Evolutionary conservation across 805 yeast species (phyloP), one percentile per base, ranked within the genome.

Genomic region (Spathaspora girioi): DNA sequence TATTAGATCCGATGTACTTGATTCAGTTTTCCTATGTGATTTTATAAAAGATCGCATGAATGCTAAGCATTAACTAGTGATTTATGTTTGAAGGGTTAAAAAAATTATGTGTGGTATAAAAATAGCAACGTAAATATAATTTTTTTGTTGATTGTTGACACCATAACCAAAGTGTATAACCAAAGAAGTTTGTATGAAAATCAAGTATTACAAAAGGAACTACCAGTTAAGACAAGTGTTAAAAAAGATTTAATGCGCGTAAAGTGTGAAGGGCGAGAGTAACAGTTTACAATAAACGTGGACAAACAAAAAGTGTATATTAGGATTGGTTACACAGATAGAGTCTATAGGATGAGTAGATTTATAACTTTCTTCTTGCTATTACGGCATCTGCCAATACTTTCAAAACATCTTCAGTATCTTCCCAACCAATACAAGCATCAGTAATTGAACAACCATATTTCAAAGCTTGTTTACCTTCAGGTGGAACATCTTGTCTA

Each of bases 361-460:
- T 23, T 29, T 42, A 42, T 18, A 52, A 54, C 3, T 58, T 51
- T 78, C 97, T 86, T 78, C 97, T 86, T 46, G 76, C 75, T 68
- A 82, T 81, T 29, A 93, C 94, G 53, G 97, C 96, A 32, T 80
- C 79, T 23, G 97, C 85, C 61, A 93, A 81, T 48, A 76, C 74
- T 48, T 77, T 79, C 60, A 93, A 77, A 50, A 90, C 93, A 23
- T 68, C 71, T 46, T 78, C 93, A 15, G 99, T 93, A 46, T 83
- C 76, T 49, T 87, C 94, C 90, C 96, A 89, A 54, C 89, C 81
- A 54, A 93, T 91, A 78, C 99, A 93, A 31, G 97, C 97, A 70
- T 93, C 99, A n/a, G 99, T 93, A 62, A 93, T 91, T 29, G 96
- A 88, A 56, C 91, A 89, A 56, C 99, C 99, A 73, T 93, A 93